phyloP scores from a whole-genome alignment of 495 filamentous ascomycete genomes.

The Entonaema liquescens region DNA sequence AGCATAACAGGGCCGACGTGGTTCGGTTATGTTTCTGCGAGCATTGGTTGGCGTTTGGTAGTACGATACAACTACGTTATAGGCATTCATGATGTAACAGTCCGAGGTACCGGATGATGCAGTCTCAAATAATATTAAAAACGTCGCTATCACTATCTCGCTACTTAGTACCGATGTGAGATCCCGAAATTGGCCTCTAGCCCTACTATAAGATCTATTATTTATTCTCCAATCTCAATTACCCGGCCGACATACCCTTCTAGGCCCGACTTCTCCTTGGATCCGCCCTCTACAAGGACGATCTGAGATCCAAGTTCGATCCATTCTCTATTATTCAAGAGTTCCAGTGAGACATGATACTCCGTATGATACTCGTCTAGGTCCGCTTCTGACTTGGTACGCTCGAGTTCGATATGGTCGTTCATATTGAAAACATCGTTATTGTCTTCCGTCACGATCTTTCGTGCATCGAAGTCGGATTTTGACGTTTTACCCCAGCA shows the following conservation, averaged over 20 bases:
- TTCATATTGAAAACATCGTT: conserved; percentile 74
- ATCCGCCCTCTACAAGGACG: conserved; percentile 69
- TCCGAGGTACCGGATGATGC: background rate
- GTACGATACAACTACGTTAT: conserved; percentile 17
- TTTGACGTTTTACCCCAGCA: conserved; percentile 55
- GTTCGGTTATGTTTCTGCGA: background rate
- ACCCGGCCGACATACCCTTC: conserved; percentile 73
- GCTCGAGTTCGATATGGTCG: conserved; percentile 58
- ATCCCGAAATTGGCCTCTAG: conserved; percentile 2
- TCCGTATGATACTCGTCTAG: conserved; percentile 47
- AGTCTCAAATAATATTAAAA: conserved; percentile 12
- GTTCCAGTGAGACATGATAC: conserved; percentile 76
- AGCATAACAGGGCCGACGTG: conserved; percentile 57
- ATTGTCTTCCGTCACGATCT: conserved; percentile 49
- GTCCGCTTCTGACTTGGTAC: conserved; percentile 44
- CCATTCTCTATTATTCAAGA: conserved; percentile 83
- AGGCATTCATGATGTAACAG: background rate
- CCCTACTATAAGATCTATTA: background rate
- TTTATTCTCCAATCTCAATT: conserved; percentile 62
- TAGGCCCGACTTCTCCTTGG: conserved; percentile 67
- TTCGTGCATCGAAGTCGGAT: conserved; percentile 28
- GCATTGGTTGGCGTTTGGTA: conserved; percentile 39
- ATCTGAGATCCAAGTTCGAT: conserved; percentile 81
- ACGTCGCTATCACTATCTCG: background rate
- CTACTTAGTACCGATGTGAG: background rate